phyloP scores from a whole-genome alignment of 768 basidiomycete species.

The Russula sp. region DNA sequence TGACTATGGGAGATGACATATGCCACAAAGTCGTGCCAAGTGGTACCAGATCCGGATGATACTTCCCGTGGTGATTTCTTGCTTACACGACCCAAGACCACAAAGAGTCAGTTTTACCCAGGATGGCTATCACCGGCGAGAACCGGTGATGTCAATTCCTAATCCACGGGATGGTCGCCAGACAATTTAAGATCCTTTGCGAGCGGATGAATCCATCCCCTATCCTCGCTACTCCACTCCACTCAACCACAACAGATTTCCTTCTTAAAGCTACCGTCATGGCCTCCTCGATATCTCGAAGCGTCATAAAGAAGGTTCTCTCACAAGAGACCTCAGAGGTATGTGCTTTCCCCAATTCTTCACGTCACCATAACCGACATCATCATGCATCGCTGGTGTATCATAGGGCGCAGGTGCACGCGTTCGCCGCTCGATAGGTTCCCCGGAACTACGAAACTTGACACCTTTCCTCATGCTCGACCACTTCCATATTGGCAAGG shows the following conservation, averaged over 20 bases:
- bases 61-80: no score
- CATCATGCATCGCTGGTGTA: background rate
- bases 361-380: constrained; percentile 2
- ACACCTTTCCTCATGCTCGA: constrained; percentile 91
- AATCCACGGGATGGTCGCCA: background rate
- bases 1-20: no score
- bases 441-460: constrained; percentile 66
- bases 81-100: no score
- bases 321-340: constrained; percentile 76
- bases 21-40: no score
- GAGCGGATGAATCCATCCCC: background rate
- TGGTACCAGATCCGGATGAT: no score
- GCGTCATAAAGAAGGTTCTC: constrained; percentile 71
- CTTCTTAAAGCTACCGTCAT: constrained; percentile 35
- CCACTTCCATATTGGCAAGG: constrained; percentile 68
- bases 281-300: constrained; percentile 51
- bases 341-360: constrained; percentile 8
- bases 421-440: constrained; percentile 86
- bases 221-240: background rate
- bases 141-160: no score
- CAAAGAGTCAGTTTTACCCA: no score
- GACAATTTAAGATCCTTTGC: background rate
- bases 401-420: constrained; percentile 71
- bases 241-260: background rate
- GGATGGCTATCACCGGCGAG: no score